Evolutionary conservation across 108 stramenopile species (phyloP).

Genomic region (Fistulifera solaris): DNA sequence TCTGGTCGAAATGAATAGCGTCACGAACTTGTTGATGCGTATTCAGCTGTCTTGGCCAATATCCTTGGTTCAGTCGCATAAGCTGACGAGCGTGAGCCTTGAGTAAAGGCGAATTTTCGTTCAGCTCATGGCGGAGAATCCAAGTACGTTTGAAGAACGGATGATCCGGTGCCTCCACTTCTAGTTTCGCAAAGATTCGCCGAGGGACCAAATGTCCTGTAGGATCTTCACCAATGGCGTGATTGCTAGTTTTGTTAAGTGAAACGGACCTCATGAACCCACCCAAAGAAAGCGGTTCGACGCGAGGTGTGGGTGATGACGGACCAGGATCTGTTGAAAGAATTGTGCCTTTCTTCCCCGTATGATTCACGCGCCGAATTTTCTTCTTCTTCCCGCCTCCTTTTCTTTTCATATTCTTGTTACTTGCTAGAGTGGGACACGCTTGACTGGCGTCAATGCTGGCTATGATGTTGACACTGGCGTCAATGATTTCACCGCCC

Average conservation of each 20-base stretch:
- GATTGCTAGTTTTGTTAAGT: background rate
- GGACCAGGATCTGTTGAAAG: background rate
- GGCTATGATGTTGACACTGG: conserved; percentile 36
- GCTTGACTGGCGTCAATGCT: conserved; percentile 25
- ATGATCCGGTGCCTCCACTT: conserved; percentile 49
- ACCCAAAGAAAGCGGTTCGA: background rate
- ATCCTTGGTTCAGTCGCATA: conserved; percentile 35
- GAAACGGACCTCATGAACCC: background rate
- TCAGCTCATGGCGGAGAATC: conserved; percentile 52
- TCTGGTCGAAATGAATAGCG: conserved; percentile 55
- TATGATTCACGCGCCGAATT: background rate
- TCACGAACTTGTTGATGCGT: conserved; percentile 35
- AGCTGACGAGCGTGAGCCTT: conserved; percentile 28
- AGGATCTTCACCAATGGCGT: conserved; percentile 17
- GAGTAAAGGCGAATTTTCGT: conserved; percentile 52
- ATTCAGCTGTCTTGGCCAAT: conserved; percentile 61
- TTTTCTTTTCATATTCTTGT: conserved; percentile 1
- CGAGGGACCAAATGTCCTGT: conserved; percentile 22
- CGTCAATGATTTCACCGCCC: conserved; percentile 57
- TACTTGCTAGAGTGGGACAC: conserved; percentile 1
- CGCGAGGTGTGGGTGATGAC: too few relatives aligned
- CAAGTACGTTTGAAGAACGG: conserved; percentile 69
- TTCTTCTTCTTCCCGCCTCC: background rate
- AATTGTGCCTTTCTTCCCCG: background rate
- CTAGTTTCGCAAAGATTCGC: conserved; percentile 41